phyloP scores from a whole-genome alignment of 1,284 basidiomycete genomes.

The Pseudozyma hubeiensis region DNA sequence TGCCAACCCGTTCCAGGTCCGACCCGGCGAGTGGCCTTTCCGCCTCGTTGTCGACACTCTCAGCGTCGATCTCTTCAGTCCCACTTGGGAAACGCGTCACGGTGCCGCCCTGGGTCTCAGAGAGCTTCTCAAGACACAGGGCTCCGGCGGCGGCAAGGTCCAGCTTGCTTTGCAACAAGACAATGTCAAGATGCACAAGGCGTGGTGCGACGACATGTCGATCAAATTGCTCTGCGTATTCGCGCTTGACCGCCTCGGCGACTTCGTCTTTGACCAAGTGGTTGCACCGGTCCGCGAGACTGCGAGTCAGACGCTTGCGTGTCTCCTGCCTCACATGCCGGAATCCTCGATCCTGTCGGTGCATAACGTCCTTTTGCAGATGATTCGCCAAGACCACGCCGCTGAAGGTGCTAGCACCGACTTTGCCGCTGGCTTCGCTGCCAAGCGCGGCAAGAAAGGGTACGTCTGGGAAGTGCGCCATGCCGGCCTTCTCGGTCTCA shows the following conservation, averaged over 20 bases:
- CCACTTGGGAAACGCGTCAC: constrained; percentile 92
- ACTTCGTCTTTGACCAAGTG: constrained; percentile 97
- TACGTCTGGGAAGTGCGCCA: constrained; percentile 98
- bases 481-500: constrained; percentile 93
- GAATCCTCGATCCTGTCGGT: constrained; percentile 79
- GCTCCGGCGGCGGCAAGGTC: constrained; percentile 80
- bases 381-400: constrained; percentile 88
- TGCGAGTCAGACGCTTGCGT: constrained; percentile 91
- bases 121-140: constrained; percentile 88
- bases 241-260: constrained; percentile 95
- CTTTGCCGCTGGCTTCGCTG: constrained; percentile 63
- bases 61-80: constrained; percentile 83
- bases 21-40: constrained; percentile 87
- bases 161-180: constrained; percentile 33
- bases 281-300: constrained; percentile 97
- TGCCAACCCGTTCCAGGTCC: constrained; percentile 53
- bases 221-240: constrained; percentile 89
- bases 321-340: constrained; percentile 87
- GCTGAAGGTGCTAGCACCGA: constrained; percentile 31
- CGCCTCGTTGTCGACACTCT: constrained; percentile 84
- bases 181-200: constrained; percentile 74
- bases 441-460: constrained; percentile 70
- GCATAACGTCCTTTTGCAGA: constrained; percentile 85
- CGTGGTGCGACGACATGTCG: constrained; percentile 89
- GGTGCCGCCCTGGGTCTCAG: constrained; percentile 91